A percentile compares a stretch with the other conserved stretches of the same genome.
Evolutionary conservation across 441 rosid species (phyloP).

Genomic region (Populus hybrid): DNA sequence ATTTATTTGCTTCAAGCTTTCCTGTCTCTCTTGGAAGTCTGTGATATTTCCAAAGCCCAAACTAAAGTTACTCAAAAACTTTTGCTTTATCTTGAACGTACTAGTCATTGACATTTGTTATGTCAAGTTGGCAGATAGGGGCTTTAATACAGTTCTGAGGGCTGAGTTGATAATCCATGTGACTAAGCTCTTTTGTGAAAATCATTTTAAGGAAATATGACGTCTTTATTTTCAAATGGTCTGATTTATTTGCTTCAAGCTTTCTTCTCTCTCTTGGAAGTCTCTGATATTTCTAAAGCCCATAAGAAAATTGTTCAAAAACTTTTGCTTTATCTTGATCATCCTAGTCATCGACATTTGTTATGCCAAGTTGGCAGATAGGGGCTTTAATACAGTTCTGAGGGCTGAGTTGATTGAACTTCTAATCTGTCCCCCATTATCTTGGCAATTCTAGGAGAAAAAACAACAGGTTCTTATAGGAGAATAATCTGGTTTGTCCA

Average conservation of each 20-base stretch:
- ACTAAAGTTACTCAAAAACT: neutral
- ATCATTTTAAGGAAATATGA: neutral
- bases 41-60: neutral
- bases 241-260: neutral
- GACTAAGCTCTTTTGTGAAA: neutral
- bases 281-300: neutral
- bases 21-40: neutral
- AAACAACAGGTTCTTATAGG: neutral
- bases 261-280: neutral
- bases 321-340: neutral
- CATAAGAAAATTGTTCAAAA: no score
- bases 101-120: neutral
- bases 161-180: neutral
- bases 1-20: neutral
- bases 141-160: neutral
- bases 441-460: neutral
- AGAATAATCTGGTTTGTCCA: neutral
- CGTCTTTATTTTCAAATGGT: neutral
- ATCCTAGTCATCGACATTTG: neutral
- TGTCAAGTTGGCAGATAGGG: neutral
- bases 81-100: neutral
- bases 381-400: neutral
- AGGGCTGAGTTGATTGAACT: neutral
- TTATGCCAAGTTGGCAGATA: neutral
- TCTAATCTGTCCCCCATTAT: neutral